phyloP scores from a whole-genome alignment of 331 rosid species.

The Quercus phellos region DNA sequence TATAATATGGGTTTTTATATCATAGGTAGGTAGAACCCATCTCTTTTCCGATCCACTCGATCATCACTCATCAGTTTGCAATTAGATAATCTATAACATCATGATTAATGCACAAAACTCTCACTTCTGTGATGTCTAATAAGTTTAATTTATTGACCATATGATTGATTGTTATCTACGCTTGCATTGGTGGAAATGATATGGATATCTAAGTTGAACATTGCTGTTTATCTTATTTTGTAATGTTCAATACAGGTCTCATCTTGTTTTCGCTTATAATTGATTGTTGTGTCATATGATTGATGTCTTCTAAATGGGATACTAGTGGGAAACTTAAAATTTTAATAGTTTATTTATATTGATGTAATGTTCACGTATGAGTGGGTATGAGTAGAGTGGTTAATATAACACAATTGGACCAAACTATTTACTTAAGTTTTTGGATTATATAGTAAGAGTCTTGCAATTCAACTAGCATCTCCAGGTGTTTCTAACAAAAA shows the following conservation, averaged over 20 bases:
- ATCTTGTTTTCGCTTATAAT: not conserved
- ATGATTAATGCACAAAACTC: too few species aligned
- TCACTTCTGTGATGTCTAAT: too few species aligned
- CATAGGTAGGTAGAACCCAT: not conserved
- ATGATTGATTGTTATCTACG: not conserved
- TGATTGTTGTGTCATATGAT: not conserved
- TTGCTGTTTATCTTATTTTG: not conserved
- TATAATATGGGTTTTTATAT: slow-evolving; percentile 8
- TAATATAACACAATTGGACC: too few species aligned
- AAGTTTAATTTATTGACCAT: not conserved
- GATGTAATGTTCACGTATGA: too few species aligned
- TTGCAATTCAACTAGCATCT: too few species aligned
- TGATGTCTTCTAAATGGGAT: slow-evolving; percentile 12
- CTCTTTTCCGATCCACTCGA: not conserved
- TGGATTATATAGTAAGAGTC: too few species aligned
- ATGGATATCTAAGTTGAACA: not conserved
- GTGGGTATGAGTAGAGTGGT: too few species aligned
- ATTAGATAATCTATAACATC: not conserved
- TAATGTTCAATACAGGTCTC: not conserved
- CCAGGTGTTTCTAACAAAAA: too few species aligned
- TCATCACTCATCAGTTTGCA: not conserved
- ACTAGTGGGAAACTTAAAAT: not conserved
- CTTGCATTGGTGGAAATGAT: not conserved
- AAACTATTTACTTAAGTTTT: too few species aligned
- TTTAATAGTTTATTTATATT: not conserved